Evolutionary conservation across 345 rosid species (phyloP).

Genomic region (Balakata baccata): DNA sequence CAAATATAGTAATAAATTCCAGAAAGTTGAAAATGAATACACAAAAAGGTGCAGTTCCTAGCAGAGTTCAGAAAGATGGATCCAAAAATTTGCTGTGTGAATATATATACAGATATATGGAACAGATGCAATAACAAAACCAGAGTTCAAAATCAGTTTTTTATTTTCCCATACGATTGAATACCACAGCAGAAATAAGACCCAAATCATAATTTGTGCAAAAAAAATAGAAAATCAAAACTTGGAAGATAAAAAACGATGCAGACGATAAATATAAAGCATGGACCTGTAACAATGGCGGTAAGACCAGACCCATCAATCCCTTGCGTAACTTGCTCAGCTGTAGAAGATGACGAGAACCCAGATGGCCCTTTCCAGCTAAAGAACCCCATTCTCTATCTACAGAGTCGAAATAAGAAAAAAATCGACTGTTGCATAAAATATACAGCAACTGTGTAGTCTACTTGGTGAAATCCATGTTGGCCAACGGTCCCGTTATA

Average conservation of each 20-base stretch:
- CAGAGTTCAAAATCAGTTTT: too few species aligned
- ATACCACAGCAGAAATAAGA: neutral
- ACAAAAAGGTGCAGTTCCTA: neutral
- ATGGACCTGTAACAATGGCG: conserved; percentile 68
- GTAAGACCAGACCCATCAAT: conserved; percentile 71
- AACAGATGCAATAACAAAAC: too few species aligned
- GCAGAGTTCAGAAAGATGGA: neutral
- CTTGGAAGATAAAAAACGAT: neutral
- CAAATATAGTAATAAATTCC: neutral
- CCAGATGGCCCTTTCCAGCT: conserved; percentile 65
- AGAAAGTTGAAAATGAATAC: neutral
- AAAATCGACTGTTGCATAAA: too few species aligned
- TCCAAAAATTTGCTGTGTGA: too few species aligned
- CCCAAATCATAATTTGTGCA: neutral
- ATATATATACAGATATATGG: too few species aligned
- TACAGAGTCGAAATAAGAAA: too few species aligned
- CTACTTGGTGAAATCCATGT: too few species aligned
- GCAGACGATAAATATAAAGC: neutral
- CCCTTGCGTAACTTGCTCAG: conserved; percentile 78
- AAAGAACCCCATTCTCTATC: conserved; percentile 66
- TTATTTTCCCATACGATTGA: neutral
- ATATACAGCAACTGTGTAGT: too few species aligned
- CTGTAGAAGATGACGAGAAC: conserved; percentile 70
- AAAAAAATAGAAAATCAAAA: neutral
- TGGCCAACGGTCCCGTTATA: too few species aligned